Base-by-base conservation (phyloP, 805 yeast species). In the Candida manassasensis region DNA sequence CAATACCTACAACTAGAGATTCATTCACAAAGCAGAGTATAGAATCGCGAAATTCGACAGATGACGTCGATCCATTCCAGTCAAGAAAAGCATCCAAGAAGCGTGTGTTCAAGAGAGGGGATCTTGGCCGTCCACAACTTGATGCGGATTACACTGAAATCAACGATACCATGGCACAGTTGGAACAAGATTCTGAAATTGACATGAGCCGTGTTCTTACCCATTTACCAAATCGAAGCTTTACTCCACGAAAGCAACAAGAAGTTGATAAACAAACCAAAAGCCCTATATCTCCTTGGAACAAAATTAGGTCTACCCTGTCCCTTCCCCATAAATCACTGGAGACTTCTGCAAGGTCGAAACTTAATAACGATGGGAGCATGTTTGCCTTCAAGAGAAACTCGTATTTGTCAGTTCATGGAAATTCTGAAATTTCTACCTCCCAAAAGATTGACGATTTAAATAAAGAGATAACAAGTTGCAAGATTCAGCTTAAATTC, bases 401-500 rank as follows among this genome's bases (percentile, higher is more conserved):
- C 4, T 21, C 33, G 4, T 30, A 19, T 13, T 21, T 11, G 8
- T 12, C 15, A 19, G 9, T 16, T 9, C n/a, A 11, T 12, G 14
- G 4, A 21, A 6, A 10, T 10, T 6, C 32, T 4, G 33, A 30
- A 7, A 18, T 21, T 5, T 13, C 33, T 8, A 30, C 26, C 10
- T 13, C 33, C 11, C 33, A 30, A 12, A 53, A 38, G 19, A 46
- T 60, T 3, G 61, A 53, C 32, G 64, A 57, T 10, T 41, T 58
- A n/a, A 57, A 58, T 33, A 59, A 55, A 36, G 61, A 54, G 39
- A 45, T 65, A 18, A 59, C 67, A 3, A 56, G 64, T 9, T 65
- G 63, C 40, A 56, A 56, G 29, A 61, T 53, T 22, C 57, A 70
- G 49, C 53, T 68, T 43, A 53, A 63, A 39, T 53, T 65, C 32